Base-by-base conservation (phyloP, 305 asterid genomes). In the Ilex paraguariensis region DNA sequence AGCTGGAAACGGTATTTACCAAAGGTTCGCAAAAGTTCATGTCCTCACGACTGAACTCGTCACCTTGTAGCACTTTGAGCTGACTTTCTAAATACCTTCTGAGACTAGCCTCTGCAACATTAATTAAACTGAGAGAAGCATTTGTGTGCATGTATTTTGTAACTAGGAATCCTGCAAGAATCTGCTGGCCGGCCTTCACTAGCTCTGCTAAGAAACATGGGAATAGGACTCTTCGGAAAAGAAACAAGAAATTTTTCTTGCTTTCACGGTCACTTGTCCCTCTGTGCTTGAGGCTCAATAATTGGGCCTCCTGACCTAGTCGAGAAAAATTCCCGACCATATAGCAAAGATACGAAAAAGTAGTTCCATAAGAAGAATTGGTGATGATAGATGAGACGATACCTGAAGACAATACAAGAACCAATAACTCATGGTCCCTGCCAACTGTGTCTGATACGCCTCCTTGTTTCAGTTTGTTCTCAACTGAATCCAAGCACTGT, bases 131-230 rank as follows among this genome's bases (percentile, higher is more conserved):
- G 48, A 88, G 79, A 0, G 87, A 86, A 66, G 81, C 82, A 55
- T 83, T 85, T 15, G 82, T 69, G 75, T 86, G 96, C 90, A 82
- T 72, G 63, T 86, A 75, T 73, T 64, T 86, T 11, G 91, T 80
- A 31, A 86, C 90, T 57, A 94, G 73, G 74, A 90, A 79, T 21
- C 96, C 96, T 1, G 96, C 99, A 31, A 94, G 75, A 61, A 90
- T 68, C 66, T 74, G 82, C 80, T 94, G 99, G 14, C 82, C 89
- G 6, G 86, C 83, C 68, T 79, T 85, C 85, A 94, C 93, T 31
- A 90, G 95, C 93, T 90, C 98, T 3, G 86, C 77, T 57, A 86
- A 58, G 51, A 82, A 90, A 61, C 85, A 84, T 1, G 98, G 99
- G 53, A 94, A 84, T 17, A 90, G 61, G 57, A 87, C 58, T 59